Evolutionary conservation across 2,329 filamentous ascomycete species (phyloP).

Genomic region (Xylariaceae sp.): DNA sequence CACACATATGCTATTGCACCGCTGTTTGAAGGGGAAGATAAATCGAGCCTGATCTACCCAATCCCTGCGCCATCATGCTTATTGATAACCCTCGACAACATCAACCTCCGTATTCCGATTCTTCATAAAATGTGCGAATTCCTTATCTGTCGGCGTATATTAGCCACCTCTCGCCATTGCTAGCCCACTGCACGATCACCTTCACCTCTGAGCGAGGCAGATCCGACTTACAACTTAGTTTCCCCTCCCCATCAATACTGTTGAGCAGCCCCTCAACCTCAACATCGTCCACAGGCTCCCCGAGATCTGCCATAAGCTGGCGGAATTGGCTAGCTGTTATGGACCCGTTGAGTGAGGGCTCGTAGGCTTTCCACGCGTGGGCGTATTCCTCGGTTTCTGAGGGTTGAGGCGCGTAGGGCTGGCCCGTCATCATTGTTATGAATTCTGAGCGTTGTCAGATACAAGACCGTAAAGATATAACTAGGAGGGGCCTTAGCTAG

Average conservation of each 20-base stretch:
- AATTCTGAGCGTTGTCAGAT: conserved; percentile 30
- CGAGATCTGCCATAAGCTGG: conserved; percentile 33
- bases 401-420: conserved; percentile 27
- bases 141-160: conserved; percentile 25
- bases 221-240: conserved; percentile 34
- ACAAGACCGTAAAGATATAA: background rate
- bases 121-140: conserved; percentile 37
- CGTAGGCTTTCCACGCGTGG: conserved; percentile 36
- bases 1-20: too few species aligned
- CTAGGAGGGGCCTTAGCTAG: too few species aligned
- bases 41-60: background rate
- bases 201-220: background rate
- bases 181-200: too few species aligned
- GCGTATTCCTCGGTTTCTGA: conserved; percentile 25
- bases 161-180: background rate
- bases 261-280: conserved; percentile 36
- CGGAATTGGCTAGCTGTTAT: conserved; percentile 35
- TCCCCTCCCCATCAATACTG: conserved; percentile 35
- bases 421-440: conserved; percentile 42
- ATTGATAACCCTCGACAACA: conserved; percentile 25
- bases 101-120: conserved; percentile 30
- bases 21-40: too few species aligned
- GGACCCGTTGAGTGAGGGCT: conserved; percentile 33
- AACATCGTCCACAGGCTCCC: conserved; percentile 32
- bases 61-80: background rate